Evolutionary conservation across 306 rosid genomes (phyloP).

Genomic region (Fagus sylvatica): DNA sequence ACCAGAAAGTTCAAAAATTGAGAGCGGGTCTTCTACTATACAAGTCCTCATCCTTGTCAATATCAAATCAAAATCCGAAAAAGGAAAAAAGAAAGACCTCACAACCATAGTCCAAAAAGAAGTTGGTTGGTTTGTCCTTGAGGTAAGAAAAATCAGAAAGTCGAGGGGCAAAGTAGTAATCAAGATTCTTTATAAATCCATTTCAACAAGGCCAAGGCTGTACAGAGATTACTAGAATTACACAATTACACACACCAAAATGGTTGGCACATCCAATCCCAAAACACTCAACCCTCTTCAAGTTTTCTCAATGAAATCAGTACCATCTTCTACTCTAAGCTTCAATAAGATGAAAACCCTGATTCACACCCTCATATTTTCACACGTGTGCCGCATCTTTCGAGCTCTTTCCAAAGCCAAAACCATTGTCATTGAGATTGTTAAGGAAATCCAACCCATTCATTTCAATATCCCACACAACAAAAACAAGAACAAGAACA

Average conservation of each 20-base stretch:
- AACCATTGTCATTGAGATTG: constrained; percentile 26
- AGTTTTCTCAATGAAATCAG: constrained; percentile 41
- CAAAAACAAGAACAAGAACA: constrained; percentile 33
- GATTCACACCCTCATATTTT: constrained; percentile 58
- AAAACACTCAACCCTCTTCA: constrained; percentile 49
- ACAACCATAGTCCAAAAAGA: constrained; percentile 27
- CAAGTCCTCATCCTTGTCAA: not conserved
- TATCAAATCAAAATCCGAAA: constrained; percentile 12
- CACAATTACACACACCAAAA: not conserved
- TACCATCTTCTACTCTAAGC: constrained; percentile 39
- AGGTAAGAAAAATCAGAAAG: constrained; percentile 25
- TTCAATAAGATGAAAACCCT: constrained; percentile 59
- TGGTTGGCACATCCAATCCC: constrained; percentile 49
- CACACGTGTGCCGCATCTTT: constrained; percentile 53
- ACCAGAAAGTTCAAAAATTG: constrained; percentile 24
- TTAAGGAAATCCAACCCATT: constrained; percentile 36
- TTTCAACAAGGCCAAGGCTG: constrained; percentile 2
- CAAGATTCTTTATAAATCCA: constrained; percentile 24
- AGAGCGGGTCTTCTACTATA: constrained; percentile 11
- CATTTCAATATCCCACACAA: constrained; percentile 23
- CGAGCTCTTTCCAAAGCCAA: constrained; percentile 61
- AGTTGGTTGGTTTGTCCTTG: constrained; percentile 28
- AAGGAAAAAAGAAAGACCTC: constrained; percentile 2
- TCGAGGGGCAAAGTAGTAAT: constrained; percentile 56
- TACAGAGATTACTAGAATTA: too few species aligned